Percentiles rank a stretch among this genome's conserved stretches.
Conservation (phyloP, 1,284 basidiomycete genomes). For the Amylostereum areolatum region DNA sequence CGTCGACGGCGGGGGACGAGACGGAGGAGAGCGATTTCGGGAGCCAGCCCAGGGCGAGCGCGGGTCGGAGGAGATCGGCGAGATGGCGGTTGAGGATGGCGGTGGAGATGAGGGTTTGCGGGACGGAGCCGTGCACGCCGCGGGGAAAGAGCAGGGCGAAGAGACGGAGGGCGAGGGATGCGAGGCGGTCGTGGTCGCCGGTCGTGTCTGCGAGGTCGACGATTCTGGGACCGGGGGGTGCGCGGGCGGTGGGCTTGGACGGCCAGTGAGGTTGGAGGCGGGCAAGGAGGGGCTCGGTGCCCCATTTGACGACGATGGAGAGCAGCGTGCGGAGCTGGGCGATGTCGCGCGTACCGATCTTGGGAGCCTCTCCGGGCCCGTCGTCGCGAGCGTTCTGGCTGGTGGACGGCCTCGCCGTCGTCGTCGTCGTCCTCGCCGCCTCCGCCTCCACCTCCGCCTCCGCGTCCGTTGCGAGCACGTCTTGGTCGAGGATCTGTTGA, state of each 20-base stretch:
- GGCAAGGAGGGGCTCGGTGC: constrained; percentile 44
- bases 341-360: constrained; percentile 63
- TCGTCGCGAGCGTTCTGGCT: constrained; percentile 2
- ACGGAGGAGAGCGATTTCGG: constrained; percentile 45
- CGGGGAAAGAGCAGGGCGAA: constrained; percentile 45
- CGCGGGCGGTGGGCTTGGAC: constrained; percentile 17
- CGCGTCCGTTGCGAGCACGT: constrained; percentile 7
- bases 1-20: constrained; percentile 27
- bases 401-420: neutral
- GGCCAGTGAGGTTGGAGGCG: constrained; percentile 40
- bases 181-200: constrained; percentile 39
- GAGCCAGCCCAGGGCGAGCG: constrained; percentile 65
- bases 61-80: constrained; percentile 49
- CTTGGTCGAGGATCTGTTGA: constrained; percentile 37
- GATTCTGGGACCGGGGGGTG: constrained; percentile 25
- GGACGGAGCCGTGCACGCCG: constrained; percentile 36
- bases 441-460: no score
- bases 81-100: constrained; percentile 53
- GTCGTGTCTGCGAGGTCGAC: constrained; percentile 37
- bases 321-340: constrained; percentile 54
- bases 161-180: constrained; percentile 34
- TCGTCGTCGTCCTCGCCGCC: constrained; percentile 1
- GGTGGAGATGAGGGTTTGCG: constrained; percentile 56
- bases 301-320: constrained; percentile 68
- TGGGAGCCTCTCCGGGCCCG: constrained; percentile 22